These are phyloP conservation scores for Zoysia matrella DNA, from an alignment of 202 grass and related monocot species.

Conservation along the genomic window DNA sequence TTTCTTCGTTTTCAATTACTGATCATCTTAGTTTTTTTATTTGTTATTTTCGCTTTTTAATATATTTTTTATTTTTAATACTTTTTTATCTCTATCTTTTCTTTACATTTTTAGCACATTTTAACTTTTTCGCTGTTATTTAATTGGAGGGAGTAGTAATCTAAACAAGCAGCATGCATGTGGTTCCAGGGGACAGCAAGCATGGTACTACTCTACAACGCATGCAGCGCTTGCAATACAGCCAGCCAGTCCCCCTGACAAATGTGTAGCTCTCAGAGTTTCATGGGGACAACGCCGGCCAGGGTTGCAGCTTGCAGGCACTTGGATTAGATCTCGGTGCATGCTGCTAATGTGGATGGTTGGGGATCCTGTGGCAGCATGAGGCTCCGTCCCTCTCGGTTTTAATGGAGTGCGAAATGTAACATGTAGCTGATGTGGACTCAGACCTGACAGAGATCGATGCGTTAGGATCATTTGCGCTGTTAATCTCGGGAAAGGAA, in stretches of 20 bases:
- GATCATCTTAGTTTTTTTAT: no score
- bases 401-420: no score
- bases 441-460: no score
- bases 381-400: background rate
- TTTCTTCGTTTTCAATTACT: no score
- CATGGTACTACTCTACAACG: background rate
- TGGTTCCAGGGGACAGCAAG: slow-evolving; percentile 40
- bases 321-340: slow-evolving; percentile 25
- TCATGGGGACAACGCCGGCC: slow-evolving; percentile 19
- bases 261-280: slow-evolving; percentile 37
- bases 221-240: slow-evolving; percentile 4
- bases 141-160: no score
- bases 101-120: no score
- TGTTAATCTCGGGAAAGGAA: no score
- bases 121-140: no score
- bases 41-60: no score
- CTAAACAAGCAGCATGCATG: slow-evolving; percentile 15
- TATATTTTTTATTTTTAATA: no score
- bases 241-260: slow-evolving; percentile 27
- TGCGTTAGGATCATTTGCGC: no score
- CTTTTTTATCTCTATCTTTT: no score
- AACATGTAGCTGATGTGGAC: background rate
- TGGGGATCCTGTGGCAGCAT: slow-evolving; percentile 1
- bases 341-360: slow-evolving; percentile 26
- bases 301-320: background rate